phyloP scores from a whole-genome alignment of 768 basidiomycete genomes.

The Boletus pseudo-olivaceus region DNA sequence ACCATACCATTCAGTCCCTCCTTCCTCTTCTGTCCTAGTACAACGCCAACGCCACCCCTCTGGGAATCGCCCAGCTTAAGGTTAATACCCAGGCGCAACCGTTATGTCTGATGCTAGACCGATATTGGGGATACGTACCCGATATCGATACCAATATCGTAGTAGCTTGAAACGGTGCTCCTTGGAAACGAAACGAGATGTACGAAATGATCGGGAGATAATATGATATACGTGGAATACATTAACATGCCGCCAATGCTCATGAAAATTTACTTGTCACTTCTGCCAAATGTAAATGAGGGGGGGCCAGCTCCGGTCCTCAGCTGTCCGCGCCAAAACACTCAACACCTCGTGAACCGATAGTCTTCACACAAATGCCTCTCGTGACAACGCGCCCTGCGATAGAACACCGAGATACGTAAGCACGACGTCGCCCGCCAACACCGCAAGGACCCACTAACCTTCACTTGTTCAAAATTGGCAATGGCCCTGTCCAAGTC shows the following conservation, averaged over 20 bases:
- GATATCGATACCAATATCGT: conserved; percentile 20
- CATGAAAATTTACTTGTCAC: background rate
- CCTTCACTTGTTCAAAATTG: conserved; percentile 89
- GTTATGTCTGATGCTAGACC: conserved; percentile 21
- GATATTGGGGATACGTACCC: conserved; percentile 20
- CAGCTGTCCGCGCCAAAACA: background rate
- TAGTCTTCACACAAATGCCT: conserved; percentile 14
- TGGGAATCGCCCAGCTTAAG: conserved; percentile 10
- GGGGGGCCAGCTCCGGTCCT: background rate
- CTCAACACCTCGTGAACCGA: background rate
- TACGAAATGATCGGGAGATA: conserved; percentile 22
- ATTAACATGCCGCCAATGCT: conserved; percentile 14
- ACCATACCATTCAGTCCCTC: background rate
- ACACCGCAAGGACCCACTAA: conserved; percentile 33
- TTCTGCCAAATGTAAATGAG: background rate
- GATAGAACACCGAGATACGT: conserved; percentile 21
- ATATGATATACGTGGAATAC: conserved; percentile 26
- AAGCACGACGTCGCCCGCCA: conserved; percentile 15
- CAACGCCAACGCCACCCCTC: background rate
- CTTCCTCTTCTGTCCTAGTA: conserved; percentile 17
- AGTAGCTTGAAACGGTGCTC: conserved; percentile 6
- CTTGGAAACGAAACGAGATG: conserved; percentile 15
- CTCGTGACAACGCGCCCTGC: conserved; percentile 49
- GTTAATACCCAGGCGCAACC: conserved; percentile 8
- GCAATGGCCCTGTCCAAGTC: conserved; percentile 71